Evolutionary conservation across 192 early-diverging fungal genomes (phyloP).

Genomic region (Pilaira anomala): DNA sequence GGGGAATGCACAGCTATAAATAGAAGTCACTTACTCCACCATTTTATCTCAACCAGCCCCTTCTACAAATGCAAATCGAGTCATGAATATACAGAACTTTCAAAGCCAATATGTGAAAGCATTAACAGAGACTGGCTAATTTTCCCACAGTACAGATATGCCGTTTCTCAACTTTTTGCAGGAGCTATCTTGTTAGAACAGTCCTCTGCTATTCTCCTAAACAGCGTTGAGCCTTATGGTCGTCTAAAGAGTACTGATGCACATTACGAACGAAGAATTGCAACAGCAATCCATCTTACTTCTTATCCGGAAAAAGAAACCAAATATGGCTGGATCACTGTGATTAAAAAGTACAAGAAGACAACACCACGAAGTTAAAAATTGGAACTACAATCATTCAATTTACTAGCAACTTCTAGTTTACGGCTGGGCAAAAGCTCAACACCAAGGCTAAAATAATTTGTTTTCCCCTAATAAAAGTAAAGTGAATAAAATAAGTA

Average conservation of each 20-base stretch:
- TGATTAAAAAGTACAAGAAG: conserved; percentile 1
- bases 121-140: conserved; percentile 4
- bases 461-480: too few relatives aligned
- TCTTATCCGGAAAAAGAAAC: conserved; percentile 6
- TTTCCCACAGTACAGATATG: background rate
- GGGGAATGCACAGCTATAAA: background rate
- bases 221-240: background rate
- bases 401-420: too few relatives aligned
- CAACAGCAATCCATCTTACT: conserved; percentile 4
- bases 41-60: background rate
- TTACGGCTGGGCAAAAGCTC: too few relatives aligned
- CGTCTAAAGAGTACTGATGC: conserved; percentile 10
- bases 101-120: background rate
- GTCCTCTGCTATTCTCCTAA: background rate
- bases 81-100: conserved; percentile 8
- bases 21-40: background rate
- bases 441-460: too few relatives aligned
- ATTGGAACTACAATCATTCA: too few relatives aligned
- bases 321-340: conserved; percentile 7
- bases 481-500: too few relatives aligned
- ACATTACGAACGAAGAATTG: background rate
- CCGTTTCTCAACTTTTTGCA: conserved; percentile 1
- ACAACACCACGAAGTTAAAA: background rate
- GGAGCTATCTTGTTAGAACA: background rate
- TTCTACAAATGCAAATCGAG: background rate